phyloP scores from a whole-genome alignment of 108 stramenopile species.

The Aurantiochytrium sp. region DNA sequence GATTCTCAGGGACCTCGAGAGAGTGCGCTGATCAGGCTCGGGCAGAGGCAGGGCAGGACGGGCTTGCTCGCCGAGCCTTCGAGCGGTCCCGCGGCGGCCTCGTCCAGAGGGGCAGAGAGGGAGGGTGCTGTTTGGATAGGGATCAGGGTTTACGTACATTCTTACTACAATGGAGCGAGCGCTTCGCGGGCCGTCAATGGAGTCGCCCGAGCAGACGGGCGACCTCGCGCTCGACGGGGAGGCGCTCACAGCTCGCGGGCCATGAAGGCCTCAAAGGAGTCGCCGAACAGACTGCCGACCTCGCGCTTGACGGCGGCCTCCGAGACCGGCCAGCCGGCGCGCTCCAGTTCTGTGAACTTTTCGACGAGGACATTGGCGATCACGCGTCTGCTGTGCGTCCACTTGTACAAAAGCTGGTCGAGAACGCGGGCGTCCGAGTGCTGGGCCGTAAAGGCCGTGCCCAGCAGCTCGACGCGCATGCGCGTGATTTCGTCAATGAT shows the following conservation, averaged over 20 bases:
- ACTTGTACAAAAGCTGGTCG: constrained; percentile 87
- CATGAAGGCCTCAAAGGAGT: constrained; percentile 81
- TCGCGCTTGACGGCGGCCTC: constrained; percentile 68
- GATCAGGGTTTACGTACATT: too few species aligned
- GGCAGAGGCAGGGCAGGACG: too few species aligned
- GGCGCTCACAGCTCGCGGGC: neutral
- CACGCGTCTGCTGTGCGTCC: constrained; percentile 75
- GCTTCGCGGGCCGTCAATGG: too few species aligned
- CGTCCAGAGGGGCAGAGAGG: too few species aligned
- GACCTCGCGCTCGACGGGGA: too few species aligned
- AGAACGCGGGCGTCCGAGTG: constrained; percentile 78
- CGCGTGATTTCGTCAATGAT: constrained; percentile 74
- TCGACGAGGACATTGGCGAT: constrained; percentile 65
- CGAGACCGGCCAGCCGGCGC: constrained; percentile 58
- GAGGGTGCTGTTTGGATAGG: too few species aligned
- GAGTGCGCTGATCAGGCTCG: neutral
- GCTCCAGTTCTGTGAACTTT: constrained; percentile 60
- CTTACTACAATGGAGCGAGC: too few species aligned
- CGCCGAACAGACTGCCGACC: constrained; percentile 65
- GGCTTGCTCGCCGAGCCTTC: too few species aligned
- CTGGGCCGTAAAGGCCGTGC: constrained; percentile 80
- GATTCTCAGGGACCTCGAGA: neutral
- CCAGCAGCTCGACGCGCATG: constrained; percentile 80
- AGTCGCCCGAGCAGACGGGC: too few species aligned
- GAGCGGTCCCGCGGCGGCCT: too few species aligned